Base-by-base conservation (phyloP, 2,329 filamentous ascomycete genomes). In the Fusarium sororula region DNA sequence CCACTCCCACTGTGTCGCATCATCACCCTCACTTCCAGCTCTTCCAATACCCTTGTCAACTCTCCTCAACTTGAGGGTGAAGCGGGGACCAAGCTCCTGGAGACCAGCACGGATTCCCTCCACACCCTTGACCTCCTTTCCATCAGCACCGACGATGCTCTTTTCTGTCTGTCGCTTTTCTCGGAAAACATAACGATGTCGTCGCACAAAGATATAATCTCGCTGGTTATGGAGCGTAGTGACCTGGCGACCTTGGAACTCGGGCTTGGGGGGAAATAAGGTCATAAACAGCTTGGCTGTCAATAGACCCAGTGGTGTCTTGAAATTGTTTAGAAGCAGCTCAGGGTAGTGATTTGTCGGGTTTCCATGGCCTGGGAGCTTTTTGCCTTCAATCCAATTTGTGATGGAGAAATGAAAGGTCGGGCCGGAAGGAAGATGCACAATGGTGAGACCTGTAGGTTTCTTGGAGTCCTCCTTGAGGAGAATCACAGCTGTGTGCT, bases 1-100 rank as follows among this genome's bases (percentile, higher is more conserved):
- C 96, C 96, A 99, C 81, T 98, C 90, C 96, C 96, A 98, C 80
- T 97, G 94, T 76, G 94, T 90, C 42, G 94, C 94, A 82, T 92
- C 85, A 82, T 90, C 86, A 86, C 94, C 89, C 70, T 91, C 87
- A 77, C 90, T 91, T 24, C 90, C 90, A 13, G 90, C 90, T 63
- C 89, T 84, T 20, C 90, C 90, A 74, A 99, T 93, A 0, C 95
- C 96, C 83, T 95, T 95, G 81, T 98, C 96, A 48, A 98, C 92
- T 78, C 96, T 90, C 76, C 95, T 90, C 79, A 99, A 84, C 86
- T 98, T 98, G 74, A 98, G 83, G 5, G 84, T 86, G 57, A 85
- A 96, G 88, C 78, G 87, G 13, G 94, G 95, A 0, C 96, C 96
- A 30, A 98, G 77, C 83, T 98, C 96, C 83, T 98, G 96, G 79